These are phyloP conservation scores for Penicillium expansum DNA, from an alignment of 2,329 filamentous ascomycete species.

Conservation along the genomic window DNA sequence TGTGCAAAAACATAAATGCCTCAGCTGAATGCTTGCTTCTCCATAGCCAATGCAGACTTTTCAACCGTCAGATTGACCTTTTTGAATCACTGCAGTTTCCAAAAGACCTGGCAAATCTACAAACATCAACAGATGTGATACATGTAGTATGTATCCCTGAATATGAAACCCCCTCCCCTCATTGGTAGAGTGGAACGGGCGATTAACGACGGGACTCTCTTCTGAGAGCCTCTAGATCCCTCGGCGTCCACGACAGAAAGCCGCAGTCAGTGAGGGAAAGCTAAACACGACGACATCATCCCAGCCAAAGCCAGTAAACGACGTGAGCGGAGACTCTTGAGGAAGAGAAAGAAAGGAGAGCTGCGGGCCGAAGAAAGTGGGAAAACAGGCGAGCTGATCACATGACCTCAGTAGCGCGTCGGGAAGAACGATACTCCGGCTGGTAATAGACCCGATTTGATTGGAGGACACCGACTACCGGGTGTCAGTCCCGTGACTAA, in stretches of 20 bases:
- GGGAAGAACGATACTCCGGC: constrained; percentile 40
- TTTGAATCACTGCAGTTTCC: background rate
- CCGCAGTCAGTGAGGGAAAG: constrained; percentile 42
- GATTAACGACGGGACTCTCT: constrained; percentile 50
- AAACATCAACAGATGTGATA: background rate
- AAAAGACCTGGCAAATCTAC: background rate
- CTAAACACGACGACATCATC: constrained; percentile 42
- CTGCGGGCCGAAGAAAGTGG: constrained; percentile 11
- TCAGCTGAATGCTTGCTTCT: background rate
- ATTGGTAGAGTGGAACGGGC: constrained; percentile 48
- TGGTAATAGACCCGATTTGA: constrained; percentile 34
- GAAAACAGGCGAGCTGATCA: constrained; percentile 20
- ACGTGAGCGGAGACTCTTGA: constrained; percentile 43
- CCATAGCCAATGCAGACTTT: background rate
- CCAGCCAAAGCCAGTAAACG: constrained; percentile 31
- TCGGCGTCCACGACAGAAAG: constrained; percentile 46
- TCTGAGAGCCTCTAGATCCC: constrained; percentile 43
- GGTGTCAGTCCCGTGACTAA: constrained; percentile 35
- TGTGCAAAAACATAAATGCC: background rate
- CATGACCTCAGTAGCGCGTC: constrained; percentile 8
- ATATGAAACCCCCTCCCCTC: constrained; percentile 50
- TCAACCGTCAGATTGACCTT: too few relatives aligned
- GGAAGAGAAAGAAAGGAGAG: constrained; percentile 24
- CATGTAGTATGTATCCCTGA: constrained; percentile 43
- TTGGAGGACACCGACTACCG: constrained; percentile 29